These are phyloP conservation scores for Buxus sempervirens DNA, from an alignment of 164 flowering plant species.

Conservation along the genomic window DNA sequence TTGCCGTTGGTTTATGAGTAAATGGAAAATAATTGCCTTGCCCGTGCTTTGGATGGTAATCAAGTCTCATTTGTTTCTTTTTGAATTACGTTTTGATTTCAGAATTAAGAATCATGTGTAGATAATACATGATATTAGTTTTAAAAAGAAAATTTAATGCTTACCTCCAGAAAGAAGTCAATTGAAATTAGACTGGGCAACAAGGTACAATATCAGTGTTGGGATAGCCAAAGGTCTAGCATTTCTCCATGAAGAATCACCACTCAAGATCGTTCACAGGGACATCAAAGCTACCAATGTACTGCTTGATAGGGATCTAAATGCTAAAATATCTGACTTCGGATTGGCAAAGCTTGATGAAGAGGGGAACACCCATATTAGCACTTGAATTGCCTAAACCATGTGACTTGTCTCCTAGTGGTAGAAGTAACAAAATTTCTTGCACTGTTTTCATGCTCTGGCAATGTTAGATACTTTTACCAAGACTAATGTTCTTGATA, in stretches of 20 bases:
- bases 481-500: neutral
- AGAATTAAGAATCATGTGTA: too few relatives aligned
- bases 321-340: conserved; percentile 27
- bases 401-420: conserved; percentile 18
- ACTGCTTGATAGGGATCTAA: conserved; percentile 22
- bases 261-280: conserved; percentile 21
- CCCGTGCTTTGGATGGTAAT: conserved; percentile 19
- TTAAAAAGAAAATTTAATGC: neutral
- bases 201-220: conserved; percentile 21
- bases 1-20: conserved; percentile 25
- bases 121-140: neutral
- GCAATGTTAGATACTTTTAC: neutral
- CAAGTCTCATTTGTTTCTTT: neutral
- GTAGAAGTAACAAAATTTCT: conserved; percentile 14
- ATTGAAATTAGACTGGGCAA: conserved; percentile 23
- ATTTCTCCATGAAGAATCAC: conserved; percentile 27
- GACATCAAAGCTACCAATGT: conserved; percentile 24
- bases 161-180: conserved; percentile 6
- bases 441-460: too few relatives aligned
- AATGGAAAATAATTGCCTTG: conserved; percentile 26
- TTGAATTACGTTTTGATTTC: neutral
- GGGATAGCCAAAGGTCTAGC: conserved; percentile 24
- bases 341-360: conserved; percentile 28
- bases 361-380: conserved; percentile 25
- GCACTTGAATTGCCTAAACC: conserved; percentile 27